A percentile compares a stretch with the other conserved stretches of the same genome.
phyloP scores from a whole-genome alignment of 345 rosid species.

The Gossypium turneri region DNA sequence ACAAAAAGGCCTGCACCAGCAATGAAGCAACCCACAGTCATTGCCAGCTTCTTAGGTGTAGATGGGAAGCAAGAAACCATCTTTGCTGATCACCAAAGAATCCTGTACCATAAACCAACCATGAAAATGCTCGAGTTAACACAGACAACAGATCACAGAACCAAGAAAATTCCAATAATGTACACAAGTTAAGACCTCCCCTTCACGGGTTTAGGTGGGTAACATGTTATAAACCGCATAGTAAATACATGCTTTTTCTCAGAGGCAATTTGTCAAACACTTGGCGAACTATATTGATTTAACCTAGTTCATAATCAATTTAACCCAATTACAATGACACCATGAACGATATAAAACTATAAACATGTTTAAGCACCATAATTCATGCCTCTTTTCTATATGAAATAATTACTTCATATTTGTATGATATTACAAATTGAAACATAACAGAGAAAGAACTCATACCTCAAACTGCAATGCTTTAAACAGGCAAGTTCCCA shows the following conservation, averaged over 20 bases:
- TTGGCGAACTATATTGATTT: not conserved
- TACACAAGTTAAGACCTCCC: not conserved
- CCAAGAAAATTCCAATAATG: not conserved
- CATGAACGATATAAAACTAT: not conserved
- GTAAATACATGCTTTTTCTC: not conserved
- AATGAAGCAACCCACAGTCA: slow-evolving; percentile 53
- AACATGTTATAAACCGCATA: not conserved
- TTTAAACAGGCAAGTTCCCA: not conserved
- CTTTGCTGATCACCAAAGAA: not conserved
- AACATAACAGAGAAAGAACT: not conserved
- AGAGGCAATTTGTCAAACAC: slow-evolving; percentile 6
- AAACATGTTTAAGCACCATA: not conserved
- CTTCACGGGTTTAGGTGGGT: not conserved
- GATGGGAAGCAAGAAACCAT: slow-evolving; percentile 63
- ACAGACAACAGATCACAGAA: not conserved
- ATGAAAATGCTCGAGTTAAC: not conserved
- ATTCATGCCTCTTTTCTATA: not conserved
- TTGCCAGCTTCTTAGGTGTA: slow-evolving; percentile 57
- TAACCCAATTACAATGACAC: not conserved
- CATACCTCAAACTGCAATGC: not conserved
- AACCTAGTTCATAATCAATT: not conserved
- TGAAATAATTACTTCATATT: not conserved
- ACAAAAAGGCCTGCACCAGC: slow-evolving; percentile 52
- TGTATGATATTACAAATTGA: not conserved
- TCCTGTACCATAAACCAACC: not conserved